A percentile compares a stretch with the other conserved stretches of the same genome.
These are phyloP conservation scores for Apophysomyces trapeziformis DNA, from an alignment of 371 early-diverging fungal species.

Conservation along the genomic window DNA sequence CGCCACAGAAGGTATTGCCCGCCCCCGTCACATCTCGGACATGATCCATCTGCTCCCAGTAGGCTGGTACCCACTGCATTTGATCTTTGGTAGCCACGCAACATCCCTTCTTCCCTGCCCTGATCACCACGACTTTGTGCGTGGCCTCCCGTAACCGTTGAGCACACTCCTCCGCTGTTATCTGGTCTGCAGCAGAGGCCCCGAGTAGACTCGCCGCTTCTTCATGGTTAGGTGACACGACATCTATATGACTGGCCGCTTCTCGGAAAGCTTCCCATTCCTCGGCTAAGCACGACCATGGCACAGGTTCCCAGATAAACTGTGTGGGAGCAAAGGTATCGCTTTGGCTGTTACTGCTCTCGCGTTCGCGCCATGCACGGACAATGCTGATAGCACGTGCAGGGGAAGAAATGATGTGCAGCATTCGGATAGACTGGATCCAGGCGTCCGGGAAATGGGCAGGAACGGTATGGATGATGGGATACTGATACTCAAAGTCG, in stretches of 20 bases:
- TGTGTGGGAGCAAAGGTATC: neutral
- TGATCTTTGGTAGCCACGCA: constrained; percentile 11
- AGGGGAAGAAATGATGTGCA: constrained; percentile 48
- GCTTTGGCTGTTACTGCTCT: neutral
- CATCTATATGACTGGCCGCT: constrained; percentile 22
- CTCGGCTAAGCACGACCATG: constrained; percentile 46
- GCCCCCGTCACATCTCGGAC: constrained; percentile 54
- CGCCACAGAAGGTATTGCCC: constrained; percentile 52
- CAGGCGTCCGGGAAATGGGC: constrained; percentile 43
- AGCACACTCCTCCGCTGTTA: constrained; percentile 5
- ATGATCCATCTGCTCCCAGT: constrained; percentile 30
- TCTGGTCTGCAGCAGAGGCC: neutral
- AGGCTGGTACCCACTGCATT: constrained; percentile 39
- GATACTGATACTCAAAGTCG: constrained; percentile 52
- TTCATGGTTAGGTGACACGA: constrained; percentile 38
- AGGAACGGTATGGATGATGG: constrained; percentile 44
- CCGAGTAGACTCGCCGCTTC: constrained; percentile 36
- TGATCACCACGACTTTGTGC: constrained; percentile 17
- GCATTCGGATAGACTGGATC: constrained; percentile 33
- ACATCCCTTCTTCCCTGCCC: constrained; percentile 44
- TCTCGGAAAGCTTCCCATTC: constrained; percentile 19
- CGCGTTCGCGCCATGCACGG: constrained; percentile 35
- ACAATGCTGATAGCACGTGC: constrained; percentile 44
- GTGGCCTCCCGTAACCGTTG: neutral
- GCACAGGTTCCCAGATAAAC: constrained; percentile 55